A percentile compares a stretch with the other conserved stretches of the same genome.
Evolutionary conservation across 495 filamentous ascomycete genomes (phyloP).

Genomic region (Sabuloglossum arenarium): DNA sequence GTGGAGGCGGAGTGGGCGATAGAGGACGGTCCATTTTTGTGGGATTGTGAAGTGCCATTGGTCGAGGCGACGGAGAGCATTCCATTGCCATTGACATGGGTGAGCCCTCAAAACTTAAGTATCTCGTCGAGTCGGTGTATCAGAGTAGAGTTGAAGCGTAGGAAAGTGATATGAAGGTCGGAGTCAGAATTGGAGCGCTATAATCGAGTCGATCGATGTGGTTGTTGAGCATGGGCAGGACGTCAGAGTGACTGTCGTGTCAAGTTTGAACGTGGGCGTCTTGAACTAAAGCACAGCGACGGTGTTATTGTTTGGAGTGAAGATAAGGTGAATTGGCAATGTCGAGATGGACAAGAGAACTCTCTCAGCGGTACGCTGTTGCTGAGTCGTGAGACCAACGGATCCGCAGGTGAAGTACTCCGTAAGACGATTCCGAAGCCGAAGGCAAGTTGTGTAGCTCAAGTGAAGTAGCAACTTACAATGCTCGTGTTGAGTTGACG

Average conservation of each 20-base stretch:
- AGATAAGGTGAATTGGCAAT: neutral
- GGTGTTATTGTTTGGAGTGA: neutral
- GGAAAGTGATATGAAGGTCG: neutral
- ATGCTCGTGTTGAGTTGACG: too few relatives aligned
- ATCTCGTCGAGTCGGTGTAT: neutral
- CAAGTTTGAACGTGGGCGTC: neutral
- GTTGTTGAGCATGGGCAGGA: too few relatives aligned
- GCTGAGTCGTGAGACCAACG: too few relatives aligned
- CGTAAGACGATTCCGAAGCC: too few relatives aligned
- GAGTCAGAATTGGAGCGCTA: neutral
- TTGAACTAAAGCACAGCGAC: neutral
- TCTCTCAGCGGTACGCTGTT: neutral
- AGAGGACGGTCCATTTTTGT: neutral
- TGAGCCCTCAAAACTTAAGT: too few relatives aligned
- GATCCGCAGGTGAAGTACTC: too few relatives aligned
- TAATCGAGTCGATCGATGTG: neutral
- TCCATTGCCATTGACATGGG: slow-evolving; percentile 7
- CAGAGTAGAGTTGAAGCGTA: neutral
- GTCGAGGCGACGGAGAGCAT: slow-evolving; percentile 11
- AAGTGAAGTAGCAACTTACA: too few relatives aligned
- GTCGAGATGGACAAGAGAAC: neutral
- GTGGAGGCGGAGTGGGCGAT: slow-evolving; percentile 14
- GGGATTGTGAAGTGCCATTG: slow-evolving; percentile 4
- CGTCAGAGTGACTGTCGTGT: too few relatives aligned
- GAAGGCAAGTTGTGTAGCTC: too few relatives aligned